These are phyloP conservation scores for Candida montana DNA, from an alignment of 805 yeast genomes.

Conservation along the genomic window DNA sequence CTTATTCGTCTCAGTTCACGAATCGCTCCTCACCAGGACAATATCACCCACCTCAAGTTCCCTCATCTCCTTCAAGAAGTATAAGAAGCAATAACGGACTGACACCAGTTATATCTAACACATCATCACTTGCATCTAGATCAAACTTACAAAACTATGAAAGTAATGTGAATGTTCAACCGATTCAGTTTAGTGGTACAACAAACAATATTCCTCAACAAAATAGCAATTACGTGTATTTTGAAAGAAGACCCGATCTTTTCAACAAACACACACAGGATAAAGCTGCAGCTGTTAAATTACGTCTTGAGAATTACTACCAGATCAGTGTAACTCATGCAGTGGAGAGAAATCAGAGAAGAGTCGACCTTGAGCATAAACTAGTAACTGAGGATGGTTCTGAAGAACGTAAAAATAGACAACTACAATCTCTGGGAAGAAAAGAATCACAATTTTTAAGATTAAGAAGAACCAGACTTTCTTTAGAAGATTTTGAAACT, in stretches of 20 bases:
- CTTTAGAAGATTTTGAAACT: constrained; percentile 90
- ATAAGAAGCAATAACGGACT: constrained; percentile 23
- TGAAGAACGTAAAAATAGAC: constrained; percentile 64
- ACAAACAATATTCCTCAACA: constrained; percentile 2
- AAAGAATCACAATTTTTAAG: constrained; percentile 86
- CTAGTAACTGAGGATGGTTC: constrained; percentile 63
- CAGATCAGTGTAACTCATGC: constrained; percentile 91
- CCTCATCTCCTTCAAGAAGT: constrained; percentile 29
- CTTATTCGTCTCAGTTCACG: constrained; percentile 12
- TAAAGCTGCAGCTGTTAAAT: constrained; percentile 49
- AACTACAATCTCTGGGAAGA: constrained; percentile 74
- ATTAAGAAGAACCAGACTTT: constrained; percentile 84
- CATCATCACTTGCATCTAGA: constrained; percentile 20
- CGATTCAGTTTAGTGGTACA: constrained; percentile 10
- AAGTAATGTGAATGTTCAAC: constrained; percentile 16
- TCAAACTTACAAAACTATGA: constrained; percentile 7
- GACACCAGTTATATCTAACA: constrained; percentile 22
- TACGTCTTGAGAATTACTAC: constrained; percentile 80
- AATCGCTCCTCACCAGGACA: constrained; percentile 22
- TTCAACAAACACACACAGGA: constrained; percentile 27
- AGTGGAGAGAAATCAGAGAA: constrained; percentile 89
- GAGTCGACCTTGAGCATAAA: constrained; percentile 81
- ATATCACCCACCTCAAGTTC: constrained; percentile 26
- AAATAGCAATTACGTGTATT: constrained; percentile 20
- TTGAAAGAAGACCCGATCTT: constrained; percentile 27